Base-by-base conservation (phyloP, 805 yeast species). In the Kazachstania bromeliacearum region DNA sequence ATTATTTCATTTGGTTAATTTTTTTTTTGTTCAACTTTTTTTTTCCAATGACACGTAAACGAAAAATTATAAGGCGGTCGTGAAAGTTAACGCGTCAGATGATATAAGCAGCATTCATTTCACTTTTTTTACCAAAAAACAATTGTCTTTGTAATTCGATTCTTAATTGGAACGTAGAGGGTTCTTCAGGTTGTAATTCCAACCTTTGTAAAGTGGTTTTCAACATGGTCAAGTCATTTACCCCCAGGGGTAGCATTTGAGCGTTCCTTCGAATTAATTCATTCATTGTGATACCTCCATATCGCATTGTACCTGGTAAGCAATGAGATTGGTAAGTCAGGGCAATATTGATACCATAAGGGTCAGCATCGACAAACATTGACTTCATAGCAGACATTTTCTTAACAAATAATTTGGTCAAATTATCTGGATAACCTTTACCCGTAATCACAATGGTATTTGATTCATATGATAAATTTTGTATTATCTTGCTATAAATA, bases 351-450 rank as follows among this genome's bases (percentile, higher is more conserved):
- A 76, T 48, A 0, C 88, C 89, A 55, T 76, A 71, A 2, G 81
- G 73, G 50, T 81, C 89, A 19, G 79, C 67, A 54, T 81, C 89
- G 18, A 75, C 71, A 41, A 70, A 59, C 1, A 75, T 73, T 1
- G 26, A 5, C 18, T 21, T 28, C 29, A 3, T 17, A 3, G 29
- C 9, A 3, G 14, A 35, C 20, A 71, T 37, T 32, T 37, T 41
- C 3, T 51, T 38, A 0, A 74, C 47, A 44, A 78, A 75, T 9
- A 43, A 38, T 36, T 65, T 63, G 0, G 85, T 77, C 12, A 74
- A 47, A 14, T 60, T 50, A 53, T 81, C 88, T 0, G 88, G 85
- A 44, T 67, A 78, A 0, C 89, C 89, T 47, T 77, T 79, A 0
- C 82, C 85, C 0, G 85, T 78, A 7, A 80, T 53, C 1, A 74